Conservation (phyloP, 306 rosid genomes). For the Vigna angularis region DNA sequence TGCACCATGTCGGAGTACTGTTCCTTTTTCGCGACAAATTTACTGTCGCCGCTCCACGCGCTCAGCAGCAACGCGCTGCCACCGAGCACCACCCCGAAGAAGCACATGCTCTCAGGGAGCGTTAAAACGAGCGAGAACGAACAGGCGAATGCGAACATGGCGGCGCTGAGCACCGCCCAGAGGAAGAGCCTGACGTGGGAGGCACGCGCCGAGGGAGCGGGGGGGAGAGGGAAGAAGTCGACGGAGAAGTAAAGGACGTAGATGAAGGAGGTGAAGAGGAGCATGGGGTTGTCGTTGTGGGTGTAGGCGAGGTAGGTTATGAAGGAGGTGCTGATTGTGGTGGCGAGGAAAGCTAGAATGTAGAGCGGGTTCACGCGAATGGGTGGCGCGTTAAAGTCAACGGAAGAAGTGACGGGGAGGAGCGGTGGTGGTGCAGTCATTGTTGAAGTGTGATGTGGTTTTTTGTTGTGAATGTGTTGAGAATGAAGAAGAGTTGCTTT, state of each 20-base stretch:
- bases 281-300: background rate
- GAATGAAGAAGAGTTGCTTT: too few relatives aligned
- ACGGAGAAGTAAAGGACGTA: background rate
- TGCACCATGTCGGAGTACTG: background rate
- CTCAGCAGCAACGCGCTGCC: background rate
- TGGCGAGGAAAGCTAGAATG: background rate
- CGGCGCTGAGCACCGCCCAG: background rate
- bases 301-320: background rate
- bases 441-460: background rate
- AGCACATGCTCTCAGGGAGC: background rate
- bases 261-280: background rate
- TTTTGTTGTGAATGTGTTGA: too few relatives aligned
- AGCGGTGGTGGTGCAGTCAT: background rate
- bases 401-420: background rate
- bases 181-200: background rate
- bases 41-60: background rate
- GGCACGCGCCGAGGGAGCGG: background rate
- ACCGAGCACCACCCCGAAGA: background rate
- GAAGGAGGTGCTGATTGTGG: background rate
- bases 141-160: background rate
- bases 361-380: background rate
- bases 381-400: background rate
- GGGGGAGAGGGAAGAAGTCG: background rate
- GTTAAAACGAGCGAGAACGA: background rate
- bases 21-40: background rate